These are phyloP conservation scores for Cryptococcus amylolentus DNA, from an alignment of 1,284 basidiomycete genomes.

Conservation along the genomic window DNA sequence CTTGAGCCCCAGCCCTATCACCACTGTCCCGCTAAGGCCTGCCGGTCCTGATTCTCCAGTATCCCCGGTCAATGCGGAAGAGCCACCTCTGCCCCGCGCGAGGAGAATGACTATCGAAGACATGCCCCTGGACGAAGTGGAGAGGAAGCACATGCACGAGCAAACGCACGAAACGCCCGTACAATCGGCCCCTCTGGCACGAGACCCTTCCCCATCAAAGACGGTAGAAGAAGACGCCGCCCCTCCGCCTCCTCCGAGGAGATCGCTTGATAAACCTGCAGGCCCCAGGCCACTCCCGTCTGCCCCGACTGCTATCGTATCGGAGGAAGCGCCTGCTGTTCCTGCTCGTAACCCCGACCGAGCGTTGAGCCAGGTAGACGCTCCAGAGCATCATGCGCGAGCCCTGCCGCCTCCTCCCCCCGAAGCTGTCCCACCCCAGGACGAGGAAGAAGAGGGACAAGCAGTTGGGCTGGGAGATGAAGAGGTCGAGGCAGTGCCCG, in stretches of 20 bases:
- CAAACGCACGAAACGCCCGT: slow-evolving; percentile 9
- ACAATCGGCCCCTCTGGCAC: slow-evolving; percentile 4
- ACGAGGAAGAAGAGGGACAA: slow-evolving; percentile 28
- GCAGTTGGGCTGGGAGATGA: slow-evolving; percentile 15
- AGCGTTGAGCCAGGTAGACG: not conserved
- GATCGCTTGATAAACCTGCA: slow-evolving; percentile 14
- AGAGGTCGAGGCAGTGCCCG: slow-evolving; percentile 9
- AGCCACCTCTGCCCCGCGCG: slow-evolving; percentile 15
- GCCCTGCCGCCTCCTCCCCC: slow-evolving; percentile 19
- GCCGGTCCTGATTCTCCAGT: slow-evolving; percentile 19
- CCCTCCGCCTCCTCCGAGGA: slow-evolving; percentile 18
- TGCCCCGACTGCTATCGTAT: slow-evolving; percentile 6
- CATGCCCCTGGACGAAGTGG: slow-evolving; percentile 34
- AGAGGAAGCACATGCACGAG: slow-evolving; percentile 35
- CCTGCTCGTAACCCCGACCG: not conserved
- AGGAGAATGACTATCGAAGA: slow-evolving; percentile 15
- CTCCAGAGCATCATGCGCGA: slow-evolving; percentile 3
- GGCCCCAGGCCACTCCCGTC: slow-evolving; percentile 26
- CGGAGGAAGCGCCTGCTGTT: not conserved
- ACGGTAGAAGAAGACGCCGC: slow-evolving; percentile 17
- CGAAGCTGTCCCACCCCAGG: slow-evolving; percentile 23
- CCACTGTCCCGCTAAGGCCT: slow-evolving; percentile 31
- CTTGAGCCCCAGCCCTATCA: slow-evolving; percentile 15
- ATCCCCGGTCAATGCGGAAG: slow-evolving; percentile 8
- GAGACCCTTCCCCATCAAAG: slow-evolving; percentile 17